These are phyloP conservation scores for Fusarium chaquense DNA, from an alignment of 2,329 filamentous ascomycete species.

Conservation along the genomic window DNA sequence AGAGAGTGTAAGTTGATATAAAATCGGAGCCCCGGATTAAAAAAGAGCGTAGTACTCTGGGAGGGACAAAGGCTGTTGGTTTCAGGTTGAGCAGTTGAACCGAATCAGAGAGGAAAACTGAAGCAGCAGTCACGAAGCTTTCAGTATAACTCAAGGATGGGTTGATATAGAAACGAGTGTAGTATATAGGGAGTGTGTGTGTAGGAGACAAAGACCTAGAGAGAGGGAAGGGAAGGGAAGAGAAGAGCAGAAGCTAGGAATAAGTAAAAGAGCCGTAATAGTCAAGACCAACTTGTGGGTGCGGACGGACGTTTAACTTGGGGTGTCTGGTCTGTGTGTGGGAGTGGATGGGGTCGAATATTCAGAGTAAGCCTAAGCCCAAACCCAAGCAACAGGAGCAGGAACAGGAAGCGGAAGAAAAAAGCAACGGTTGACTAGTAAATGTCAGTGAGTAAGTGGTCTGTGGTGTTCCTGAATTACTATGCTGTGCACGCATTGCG, in stretches of 20 bases:
- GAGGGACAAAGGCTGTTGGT: conserved; percentile 12
- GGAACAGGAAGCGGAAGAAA: conserved; percentile 12
- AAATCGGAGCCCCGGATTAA: conserved; percentile 10
- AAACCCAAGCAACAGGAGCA: not conserved
- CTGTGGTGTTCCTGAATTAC: conserved; percentile 18
- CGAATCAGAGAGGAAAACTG: conserved; percentile 1
- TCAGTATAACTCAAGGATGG: conserved; percentile 22
- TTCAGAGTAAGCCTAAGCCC: conserved; percentile 27
- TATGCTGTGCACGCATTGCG: conserved; percentile 27
- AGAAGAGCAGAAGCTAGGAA: conserved; percentile 34
- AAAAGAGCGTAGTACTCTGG: conserved; percentile 42
- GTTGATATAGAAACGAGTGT: conserved; percentile 34
- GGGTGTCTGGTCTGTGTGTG: conserved; percentile 22
- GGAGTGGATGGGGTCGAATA: conserved; percentile 17
- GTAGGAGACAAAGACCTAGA: conserved; percentile 25
- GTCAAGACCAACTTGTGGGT: conserved; percentile 44
- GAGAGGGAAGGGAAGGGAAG: conserved; percentile 32
- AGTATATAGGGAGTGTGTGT: not conserved
- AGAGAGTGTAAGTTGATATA: conserved; percentile 30
- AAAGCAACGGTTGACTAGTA: conserved; percentile 31
- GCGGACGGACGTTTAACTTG: conserved; percentile 18
- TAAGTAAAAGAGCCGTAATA: conserved; percentile 41
- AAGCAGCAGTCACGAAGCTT: conserved; percentile 25
- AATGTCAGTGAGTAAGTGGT: conserved; percentile 16
- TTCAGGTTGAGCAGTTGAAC: conserved; percentile 33